Percentiles rank a stretch among this genome's conserved stretches.
Conservation (phyloP, 2,329 filamentous ascomycete species). For the Pleoardoris graminearum region DNA sequence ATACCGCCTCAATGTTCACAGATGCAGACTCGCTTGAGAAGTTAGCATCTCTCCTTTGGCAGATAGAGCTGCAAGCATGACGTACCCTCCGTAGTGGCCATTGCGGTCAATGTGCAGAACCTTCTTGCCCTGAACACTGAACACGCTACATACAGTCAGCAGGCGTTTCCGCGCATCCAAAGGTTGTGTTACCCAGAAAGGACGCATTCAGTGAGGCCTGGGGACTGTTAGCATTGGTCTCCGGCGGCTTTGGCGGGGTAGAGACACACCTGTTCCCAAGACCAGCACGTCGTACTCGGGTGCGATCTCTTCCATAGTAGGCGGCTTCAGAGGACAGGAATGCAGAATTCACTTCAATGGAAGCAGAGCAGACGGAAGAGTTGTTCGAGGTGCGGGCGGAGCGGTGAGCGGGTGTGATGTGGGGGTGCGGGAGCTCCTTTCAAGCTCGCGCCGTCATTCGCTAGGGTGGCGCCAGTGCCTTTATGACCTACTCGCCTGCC, state of each 20-base stretch:
- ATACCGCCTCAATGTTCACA: conserved; percentile 83
- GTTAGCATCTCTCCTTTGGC: conserved; percentile 26
- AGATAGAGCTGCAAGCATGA: conserved; percentile 26
- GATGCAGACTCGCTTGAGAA: conserved; percentile 81
- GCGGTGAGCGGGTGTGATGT: conserved; percentile 33
- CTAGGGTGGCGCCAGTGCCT: conserved; percentile 22
- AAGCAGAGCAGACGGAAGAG: conserved; percentile 9
- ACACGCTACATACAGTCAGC: conserved; percentile 63
- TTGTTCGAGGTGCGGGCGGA: conserved; percentile 25
- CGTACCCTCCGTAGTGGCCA: conserved; percentile 96
- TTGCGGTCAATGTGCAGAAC: conserved; percentile 98
- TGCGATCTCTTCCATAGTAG: conserved; percentile 93
- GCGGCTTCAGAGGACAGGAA: conserved; percentile 5
- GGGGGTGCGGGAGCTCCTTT: conserved; percentile 35
- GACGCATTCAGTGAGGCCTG: conserved; percentile 97
- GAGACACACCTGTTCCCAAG: conserved; percentile 84
- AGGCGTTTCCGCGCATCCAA: conserved; percentile 1
- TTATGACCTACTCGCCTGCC: conserved; percentile 14
- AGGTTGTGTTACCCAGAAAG: conserved; percentile 76
- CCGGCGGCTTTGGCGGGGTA: conserved; percentile 44
- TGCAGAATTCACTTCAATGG: conserved; percentile 3
- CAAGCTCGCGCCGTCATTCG: conserved; percentile 29
- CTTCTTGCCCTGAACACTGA: conserved; percentile 99
- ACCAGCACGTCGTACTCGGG: conserved; percentile 99
- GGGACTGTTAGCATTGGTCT: conserved; percentile 39